Conservation (phyloP, 805 yeast genomes). For the Saccharomycopsis babjevae region DNA sequence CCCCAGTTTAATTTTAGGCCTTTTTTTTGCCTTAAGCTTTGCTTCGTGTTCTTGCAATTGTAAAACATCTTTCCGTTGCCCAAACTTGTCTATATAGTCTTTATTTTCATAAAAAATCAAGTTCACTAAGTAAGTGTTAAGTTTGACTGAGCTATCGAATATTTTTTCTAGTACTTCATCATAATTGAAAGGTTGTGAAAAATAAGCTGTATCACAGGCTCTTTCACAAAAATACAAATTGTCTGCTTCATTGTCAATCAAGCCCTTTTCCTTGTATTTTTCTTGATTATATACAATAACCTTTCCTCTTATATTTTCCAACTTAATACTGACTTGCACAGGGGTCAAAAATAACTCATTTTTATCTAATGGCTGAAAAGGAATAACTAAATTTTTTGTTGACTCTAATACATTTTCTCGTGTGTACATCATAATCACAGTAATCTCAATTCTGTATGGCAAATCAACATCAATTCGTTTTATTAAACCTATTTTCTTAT, state of each 20-base stretch:
- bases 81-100: constrained; percentile 13
- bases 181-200: constrained; percentile 31
- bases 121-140: constrained; percentile 26
- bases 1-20: constrained; percentile 12
- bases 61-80: constrained; percentile 8
- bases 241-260: constrained; percentile 18
- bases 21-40: not conserved
- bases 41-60: constrained; percentile 7
- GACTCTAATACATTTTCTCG: constrained; percentile 1
- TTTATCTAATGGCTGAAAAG: not conserved
- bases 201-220: constrained; percentile 31
- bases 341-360: constrained; percentile 13
- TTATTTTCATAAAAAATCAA: constrained; percentile 10
- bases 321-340: not conserved
- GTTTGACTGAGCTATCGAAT: constrained; percentile 23
- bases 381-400: not conserved
- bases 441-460: constrained; percentile 8
- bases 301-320: constrained; percentile 3
- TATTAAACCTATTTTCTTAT: constrained; percentile 3
- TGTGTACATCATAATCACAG: not conserved
- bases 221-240: constrained; percentile 32
- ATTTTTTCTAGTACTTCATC: constrained; percentile 25
- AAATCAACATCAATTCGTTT: constrained; percentile 6
- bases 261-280: not conserved
- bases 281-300: constrained; percentile 1